These are phyloP conservation scores for Diospyros lotus DNA, from an alignment of 148 eudicot species.

Conservation along the genomic window DNA sequence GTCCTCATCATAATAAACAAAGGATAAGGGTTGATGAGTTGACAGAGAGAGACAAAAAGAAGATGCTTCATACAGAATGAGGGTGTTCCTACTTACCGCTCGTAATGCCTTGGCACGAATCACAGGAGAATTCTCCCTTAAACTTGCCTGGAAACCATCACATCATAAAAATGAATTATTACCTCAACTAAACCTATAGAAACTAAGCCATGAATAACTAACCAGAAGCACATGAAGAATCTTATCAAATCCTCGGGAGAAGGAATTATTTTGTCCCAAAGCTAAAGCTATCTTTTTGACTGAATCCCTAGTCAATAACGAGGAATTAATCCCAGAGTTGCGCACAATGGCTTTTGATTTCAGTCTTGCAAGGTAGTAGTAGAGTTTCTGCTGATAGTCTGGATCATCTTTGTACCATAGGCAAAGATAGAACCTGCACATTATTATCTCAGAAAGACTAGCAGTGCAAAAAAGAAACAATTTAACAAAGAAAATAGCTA, in stretches of 20 bases:
- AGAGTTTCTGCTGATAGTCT: constrained; percentile 43
- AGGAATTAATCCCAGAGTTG: constrained; percentile 56
- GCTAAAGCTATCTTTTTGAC: constrained; percentile 69
- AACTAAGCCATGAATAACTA: constrained; percentile 22
- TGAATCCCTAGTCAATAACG: constrained; percentile 61
- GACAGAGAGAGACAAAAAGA: constrained; percentile 1
- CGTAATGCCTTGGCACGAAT: constrained; percentile 95
- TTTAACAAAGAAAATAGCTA: constrained; percentile 3
- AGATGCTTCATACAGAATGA: background rate
- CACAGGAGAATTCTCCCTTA: constrained; percentile 89
- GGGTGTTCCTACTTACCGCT: constrained; percentile 58
- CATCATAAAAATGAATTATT: constrained; percentile 6
- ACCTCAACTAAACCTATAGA: background rate
- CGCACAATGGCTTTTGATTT: constrained; percentile 70
- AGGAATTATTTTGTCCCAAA: constrained; percentile 79
- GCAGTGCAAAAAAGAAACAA: background rate
- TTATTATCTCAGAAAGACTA: background rate
- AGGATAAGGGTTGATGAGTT: constrained; percentile 8
- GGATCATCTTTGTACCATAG: constrained; percentile 95
- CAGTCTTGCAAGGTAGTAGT: constrained; percentile 62
- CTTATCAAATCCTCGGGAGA: constrained; percentile 94
- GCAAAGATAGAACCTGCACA: constrained; percentile 88
- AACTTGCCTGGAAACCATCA: constrained; percentile 60
- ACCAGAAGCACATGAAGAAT: constrained; percentile 94
- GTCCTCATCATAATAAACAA: constrained; percentile 25